Base-by-base conservation (phyloP, 495 filamentous ascomycete species). In the Aspergillus steynii region DNA sequence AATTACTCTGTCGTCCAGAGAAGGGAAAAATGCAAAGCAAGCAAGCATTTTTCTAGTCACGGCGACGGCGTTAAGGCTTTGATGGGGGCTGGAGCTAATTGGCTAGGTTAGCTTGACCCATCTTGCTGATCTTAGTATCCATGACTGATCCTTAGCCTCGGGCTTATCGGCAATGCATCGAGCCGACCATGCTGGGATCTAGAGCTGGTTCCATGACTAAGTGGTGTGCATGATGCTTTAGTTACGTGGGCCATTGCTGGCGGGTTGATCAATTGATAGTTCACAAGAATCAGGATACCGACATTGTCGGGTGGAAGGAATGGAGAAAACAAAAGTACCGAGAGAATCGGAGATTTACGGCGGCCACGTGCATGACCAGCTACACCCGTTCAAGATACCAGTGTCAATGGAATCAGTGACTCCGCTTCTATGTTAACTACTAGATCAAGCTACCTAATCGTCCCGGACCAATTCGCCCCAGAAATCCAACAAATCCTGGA, bases 361-460 rank as follows among this genome's bases (percentile, higher is more conserved):
- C 37, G 37, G 37, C 37, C 37, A 42, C 37, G 37, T 42, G 37
- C 37, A 42, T 42, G 34, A 12, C 34, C 34, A 37, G 10, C 37
- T 8, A 20, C 20, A 20, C 20, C 20, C 20, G 20, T 20, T 20
- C 20, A 20, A 20, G 20, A 20, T 20, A 37, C 5, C 4, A 8
- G 34, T 42, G 37, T 42, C 37, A 42, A 14, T 42, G 37, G 37
- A 42, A 42, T 42, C 37, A 12, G 37, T 42, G 37, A 42, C 12
- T 12, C 20, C 12, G 37, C 12, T 42, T 42, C 37, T 42, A 42
- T 42, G 14, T 14, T 42, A 42, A 8, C 31, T 42, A 42, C 37
- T 42, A 53, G 10, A 54, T 29, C 61, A 56, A 37, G 51, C 58
- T 56, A 59, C 49, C 58, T 49, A 61, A 67, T 61, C 55, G 54